Evolutionary conservation across 805 yeast genomes (phyloP), one percentile per base, ranked within the genome.

Genomic region (Torulaspora franciscae): DNA sequence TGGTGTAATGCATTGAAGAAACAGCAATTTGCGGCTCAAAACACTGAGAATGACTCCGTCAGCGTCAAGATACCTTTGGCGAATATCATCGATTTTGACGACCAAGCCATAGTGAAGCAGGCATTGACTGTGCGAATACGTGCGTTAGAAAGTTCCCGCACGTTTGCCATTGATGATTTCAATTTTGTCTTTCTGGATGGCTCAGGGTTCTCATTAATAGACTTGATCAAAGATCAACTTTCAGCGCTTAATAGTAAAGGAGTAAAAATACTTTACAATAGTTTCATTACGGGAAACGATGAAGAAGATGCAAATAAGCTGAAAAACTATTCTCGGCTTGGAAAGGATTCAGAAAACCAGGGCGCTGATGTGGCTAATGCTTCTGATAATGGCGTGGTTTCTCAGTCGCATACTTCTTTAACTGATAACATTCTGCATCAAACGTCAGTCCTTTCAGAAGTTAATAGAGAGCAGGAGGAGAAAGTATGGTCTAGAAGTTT

Each of bases 1-100:
- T 91, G 98, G 98, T 81, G 78, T 37, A 80, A 81, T 42, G 67
- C 75, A 7, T 64, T 91, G 35, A 85, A 84, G 51, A 87, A 85
- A 56, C 82, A 83, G 42, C 79, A 87, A 1, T 91, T 91, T 65
- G 73, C 89, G 1, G 74, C 83, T 32, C 73, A 84, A 43, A 85
- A 86, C 61, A 37, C 58, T 2, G 70, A 74, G 19, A 82, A 81
- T 10, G 82, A 82, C 53, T 81, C 82, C 48, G 93, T 87, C 10
- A 76, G 85, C 15, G 70, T 90, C 14, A 84, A 85, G 54, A 77
- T 91, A 3, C 97, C 97, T 0, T 57, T 84, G 22, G 75, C 71
- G 28, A 83, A 83, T 55, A 68, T 91, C 10, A 57, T 83, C 7
- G 85, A 82, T 55, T 60, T 81, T 22, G 83, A 79, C 37, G 73